Conservation (phyloP, 257 asterid species). For the Parsonsia alboflavescens region DNA sequence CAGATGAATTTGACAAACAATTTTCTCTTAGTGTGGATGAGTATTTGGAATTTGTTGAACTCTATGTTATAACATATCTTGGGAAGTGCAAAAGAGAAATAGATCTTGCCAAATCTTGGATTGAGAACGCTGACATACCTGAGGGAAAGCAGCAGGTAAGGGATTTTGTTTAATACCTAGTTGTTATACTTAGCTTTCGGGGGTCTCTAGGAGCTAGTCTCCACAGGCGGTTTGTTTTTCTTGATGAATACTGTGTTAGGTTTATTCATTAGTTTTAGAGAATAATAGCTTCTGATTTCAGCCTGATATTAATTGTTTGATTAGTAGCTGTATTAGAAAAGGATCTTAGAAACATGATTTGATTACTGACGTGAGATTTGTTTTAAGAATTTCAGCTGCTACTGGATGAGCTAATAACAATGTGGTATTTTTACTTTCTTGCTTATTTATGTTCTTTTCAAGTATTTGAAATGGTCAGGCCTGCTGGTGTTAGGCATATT, state of each 20-base stretch:
- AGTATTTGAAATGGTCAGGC: no score
- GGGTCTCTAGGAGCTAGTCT: not conserved
- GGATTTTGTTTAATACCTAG: not conserved
- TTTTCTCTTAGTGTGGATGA: slow-evolving; percentile 43
- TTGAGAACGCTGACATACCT: slow-evolving; percentile 66
- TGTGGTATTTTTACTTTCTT: no score
- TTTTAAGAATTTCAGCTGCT: not conserved
- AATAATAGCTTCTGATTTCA: not conserved
- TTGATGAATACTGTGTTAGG: not conserved
- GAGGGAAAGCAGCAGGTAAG: slow-evolving; percentile 73
- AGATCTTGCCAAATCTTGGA: slow-evolving; percentile 76
- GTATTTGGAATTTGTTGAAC: slow-evolving; percentile 72
- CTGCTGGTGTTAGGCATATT: no score
- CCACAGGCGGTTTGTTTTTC: not conserved
- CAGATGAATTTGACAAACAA: slow-evolving; percentile 29
- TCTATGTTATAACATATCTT: slow-evolving; percentile 60
- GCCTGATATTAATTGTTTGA: not conserved
- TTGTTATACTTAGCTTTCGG: no score
- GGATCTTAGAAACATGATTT: not conserved
- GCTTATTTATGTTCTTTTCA: no score
- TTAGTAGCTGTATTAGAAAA: not conserved
- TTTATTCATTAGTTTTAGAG: not conserved
- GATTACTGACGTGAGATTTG: not conserved
- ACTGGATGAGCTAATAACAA: no score
- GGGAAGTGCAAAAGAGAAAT: slow-evolving; percentile 38